phyloP scores from a whole-genome alignment of 352 stramenopile genomes.

The Phytophthora tentaculata region DNA sequence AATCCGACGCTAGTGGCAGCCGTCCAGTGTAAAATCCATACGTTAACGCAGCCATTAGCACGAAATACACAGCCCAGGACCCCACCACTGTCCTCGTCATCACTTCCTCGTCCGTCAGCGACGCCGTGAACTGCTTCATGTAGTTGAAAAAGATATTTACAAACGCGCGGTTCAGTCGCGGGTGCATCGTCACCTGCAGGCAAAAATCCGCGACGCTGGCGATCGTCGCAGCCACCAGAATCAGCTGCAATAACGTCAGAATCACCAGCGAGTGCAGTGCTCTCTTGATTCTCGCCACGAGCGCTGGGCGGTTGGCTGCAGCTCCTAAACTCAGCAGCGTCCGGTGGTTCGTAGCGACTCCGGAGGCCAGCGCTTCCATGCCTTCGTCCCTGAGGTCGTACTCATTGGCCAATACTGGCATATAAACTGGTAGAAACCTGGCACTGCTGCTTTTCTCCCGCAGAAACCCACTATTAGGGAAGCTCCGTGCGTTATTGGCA shows the following conservation, averaged over 20 bases:
- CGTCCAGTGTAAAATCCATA: constrained; percentile 61
- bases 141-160: constrained; percentile 77
- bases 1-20: constrained; percentile 59
- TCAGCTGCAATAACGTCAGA: constrained; percentile 50
- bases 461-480: constrained; percentile 45
- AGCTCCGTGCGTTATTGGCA: constrained; percentile 27
- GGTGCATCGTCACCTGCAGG: constrained; percentile 73
- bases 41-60: constrained; percentile 51
- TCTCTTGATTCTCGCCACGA: constrained; percentile 28
- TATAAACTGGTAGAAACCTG: constrained; percentile 62
- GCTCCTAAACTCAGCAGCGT: constrained; percentile 51
- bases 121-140: constrained; percentile 63
- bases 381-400: constrained; percentile 52
- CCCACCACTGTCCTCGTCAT: constrained; percentile 59
- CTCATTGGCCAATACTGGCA: constrained; percentile 61
- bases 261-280: constrained; percentile 38
- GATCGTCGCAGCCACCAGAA: constrained; percentile 61
- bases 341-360: constrained; percentile 47
- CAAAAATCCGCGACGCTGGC: constrained; percentile 77
- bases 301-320: constrained; percentile 26
- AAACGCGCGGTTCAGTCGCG: constrained; percentile 67
- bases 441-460: constrained; percentile 33
- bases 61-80: constrained; percentile 58
- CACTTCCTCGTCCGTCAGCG: constrained; percentile 65
- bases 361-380: constrained; percentile 34